A percentile compares a stretch with the other conserved stretches of the same genome.
Conservation (phyloP, 106 monocot species). For the Vanilla planifolia region DNA sequence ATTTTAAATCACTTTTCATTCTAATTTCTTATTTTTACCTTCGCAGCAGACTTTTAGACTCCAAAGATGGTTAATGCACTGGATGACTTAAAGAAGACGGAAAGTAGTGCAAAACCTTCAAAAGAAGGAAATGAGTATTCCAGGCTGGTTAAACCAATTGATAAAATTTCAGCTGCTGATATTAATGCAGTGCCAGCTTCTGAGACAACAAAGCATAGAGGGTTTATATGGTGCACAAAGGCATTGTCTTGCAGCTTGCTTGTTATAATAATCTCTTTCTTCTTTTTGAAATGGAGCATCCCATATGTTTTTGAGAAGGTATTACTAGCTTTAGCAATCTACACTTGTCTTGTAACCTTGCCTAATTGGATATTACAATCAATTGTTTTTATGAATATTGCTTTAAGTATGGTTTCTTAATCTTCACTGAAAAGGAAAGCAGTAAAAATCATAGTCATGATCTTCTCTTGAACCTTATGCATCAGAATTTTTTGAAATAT, state of each 20-base stretch:
- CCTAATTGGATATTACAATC: neutral
- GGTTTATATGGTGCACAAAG: constrained; percentile 55
- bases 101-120: constrained; percentile 26
- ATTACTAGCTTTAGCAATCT: constrained; percentile 3
- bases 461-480: too few species aligned
- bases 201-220: constrained; percentile 9
- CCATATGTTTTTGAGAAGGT: constrained; percentile 79
- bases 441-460: too few species aligned
- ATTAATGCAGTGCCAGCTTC: constrained; percentile 8
- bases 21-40: neutral
- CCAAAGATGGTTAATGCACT: constrained; percentile 35
- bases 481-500: too few species aligned
- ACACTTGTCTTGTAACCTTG: neutral
- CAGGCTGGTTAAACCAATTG: constrained; percentile 47
- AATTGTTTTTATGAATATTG: neutral
- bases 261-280: constrained; percentile 17
- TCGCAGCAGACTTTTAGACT: neutral
- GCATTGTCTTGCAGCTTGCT: constrained; percentile 35
- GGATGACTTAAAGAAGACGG: constrained; percentile 21
- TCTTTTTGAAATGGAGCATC: constrained; percentile 61
- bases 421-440: too few species aligned
- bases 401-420: too few species aligned
- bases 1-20: too few species aligned
- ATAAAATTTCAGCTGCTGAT: constrained; percentile 19
- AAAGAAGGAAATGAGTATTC: constrained; percentile 52